Percentiles rank a stretch among this genome's conserved stretches.
Evolutionary conservation across 1,139 yeast species (phyloP).

Genomic region (Arxiozyma telluris): DNA sequence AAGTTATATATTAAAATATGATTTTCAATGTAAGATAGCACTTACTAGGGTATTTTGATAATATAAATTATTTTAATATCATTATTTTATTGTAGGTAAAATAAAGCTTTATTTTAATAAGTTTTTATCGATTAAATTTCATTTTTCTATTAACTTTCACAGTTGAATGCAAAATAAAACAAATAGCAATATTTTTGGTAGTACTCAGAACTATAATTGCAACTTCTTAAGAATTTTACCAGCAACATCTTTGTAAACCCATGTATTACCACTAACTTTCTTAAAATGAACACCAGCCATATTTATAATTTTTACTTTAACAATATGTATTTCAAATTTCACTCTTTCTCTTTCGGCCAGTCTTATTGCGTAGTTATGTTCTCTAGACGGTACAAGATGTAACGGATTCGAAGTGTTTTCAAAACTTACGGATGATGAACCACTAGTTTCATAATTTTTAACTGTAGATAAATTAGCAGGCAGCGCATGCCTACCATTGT

Average conservation of each 20-base stretch:
- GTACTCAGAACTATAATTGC: slow-evolving; percentile 38
- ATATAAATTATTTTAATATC: too few relatives aligned
- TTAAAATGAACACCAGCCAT: slow-evolving; percentile 92
- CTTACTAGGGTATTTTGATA: background rate
- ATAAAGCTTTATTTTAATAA: too few relatives aligned
- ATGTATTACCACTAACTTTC: slow-evolving; percentile 84
- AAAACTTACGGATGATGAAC: background rate
- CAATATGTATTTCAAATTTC: slow-evolving; percentile 54
- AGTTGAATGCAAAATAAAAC: background rate
- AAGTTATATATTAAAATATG: background rate
- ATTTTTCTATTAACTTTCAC: background rate
- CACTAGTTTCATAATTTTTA: background rate
- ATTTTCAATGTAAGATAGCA: too few relatives aligned
- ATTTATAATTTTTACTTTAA: slow-evolving; percentile 87
- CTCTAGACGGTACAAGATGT: background rate
- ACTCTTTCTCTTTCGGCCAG: slow-evolving; percentile 36
- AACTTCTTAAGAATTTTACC: slow-evolving; percentile 73
- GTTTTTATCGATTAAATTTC: background rate
- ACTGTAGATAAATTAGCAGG: background rate
- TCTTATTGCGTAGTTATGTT: background rate
- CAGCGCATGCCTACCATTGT: background rate
- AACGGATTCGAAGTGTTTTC: background rate
- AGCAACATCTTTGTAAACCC: slow-evolving; percentile 90
- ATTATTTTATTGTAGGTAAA: background rate
- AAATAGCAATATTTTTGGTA: background rate